These are phyloP conservation scores for Senna tora DNA, from an alignment of 306 rosid species.

Conservation along the genomic window DNA sequence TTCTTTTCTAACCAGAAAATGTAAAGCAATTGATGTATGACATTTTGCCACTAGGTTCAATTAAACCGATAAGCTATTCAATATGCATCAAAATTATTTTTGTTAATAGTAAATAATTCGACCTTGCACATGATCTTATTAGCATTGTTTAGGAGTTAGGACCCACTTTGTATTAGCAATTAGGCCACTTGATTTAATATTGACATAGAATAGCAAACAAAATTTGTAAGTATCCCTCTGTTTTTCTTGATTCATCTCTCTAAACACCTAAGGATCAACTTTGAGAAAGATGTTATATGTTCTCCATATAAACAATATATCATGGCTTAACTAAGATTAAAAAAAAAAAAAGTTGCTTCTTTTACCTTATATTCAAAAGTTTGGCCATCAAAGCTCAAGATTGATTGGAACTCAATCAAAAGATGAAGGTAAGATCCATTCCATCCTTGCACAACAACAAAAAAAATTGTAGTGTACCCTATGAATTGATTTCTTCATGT, in stretches of 20 bases:
- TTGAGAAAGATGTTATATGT: conserved; percentile 44
- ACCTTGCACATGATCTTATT: conserved; percentile 47
- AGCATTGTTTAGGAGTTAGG: conserved; percentile 37
- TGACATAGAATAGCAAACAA: conserved; percentile 45
- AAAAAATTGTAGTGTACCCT: conserved; percentile 7
- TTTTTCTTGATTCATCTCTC: conserved; percentile 49
- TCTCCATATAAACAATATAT: conserved; percentile 51
- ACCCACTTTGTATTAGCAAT: conserved; percentile 46
- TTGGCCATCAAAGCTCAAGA: conserved; percentile 46
- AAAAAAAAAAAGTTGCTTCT: conserved; percentile 32
- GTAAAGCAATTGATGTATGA: neutral
- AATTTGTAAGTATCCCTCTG: conserved; percentile 73
- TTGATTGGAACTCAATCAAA: conserved; percentile 42
- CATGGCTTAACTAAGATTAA: conserved; percentile 31
- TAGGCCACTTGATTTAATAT: conserved; percentile 53
- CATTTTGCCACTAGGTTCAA: conserved; percentile 35
- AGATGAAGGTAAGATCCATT: conserved; percentile 72
- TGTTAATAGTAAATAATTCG: conserved; percentile 18
- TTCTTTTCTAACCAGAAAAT: conserved; percentile 30
- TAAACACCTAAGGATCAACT: conserved; percentile 36
- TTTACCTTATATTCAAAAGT: conserved; percentile 42
- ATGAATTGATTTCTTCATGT: conserved; percentile 39
- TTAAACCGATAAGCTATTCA: conserved; percentile 1
- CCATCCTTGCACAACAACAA: conserved; percentile 23
- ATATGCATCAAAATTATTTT: conserved; percentile 23